Evolutionary conservation across 345 rosid species (phyloP), one percentile per base, ranked within the genome.

Genomic region (Viola odorata): DNA sequence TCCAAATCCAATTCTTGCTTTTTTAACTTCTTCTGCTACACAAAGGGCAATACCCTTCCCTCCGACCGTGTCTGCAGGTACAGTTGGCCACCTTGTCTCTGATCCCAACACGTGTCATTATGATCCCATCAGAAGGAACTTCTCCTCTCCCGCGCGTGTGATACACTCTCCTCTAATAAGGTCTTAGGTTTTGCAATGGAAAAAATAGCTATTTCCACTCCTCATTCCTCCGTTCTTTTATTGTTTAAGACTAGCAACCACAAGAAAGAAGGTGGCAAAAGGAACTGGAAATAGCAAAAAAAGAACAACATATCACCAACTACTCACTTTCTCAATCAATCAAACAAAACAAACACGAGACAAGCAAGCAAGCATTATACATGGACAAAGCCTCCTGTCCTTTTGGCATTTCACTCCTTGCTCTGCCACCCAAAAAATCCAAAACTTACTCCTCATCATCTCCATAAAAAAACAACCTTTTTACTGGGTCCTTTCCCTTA

Each of bases 21-120:
- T 81, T 73, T 73, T 57, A 70, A 71, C 71, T 61, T 62, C 64
- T 64, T 55, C 67, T 65, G 61, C 53, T 47, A 23, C 32, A 23
- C 32, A 23, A 49, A 71, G 75, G 75, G 55, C 41, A 50, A 61
- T 63, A 53, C 75, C 70, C 38, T 41, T 38, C 47, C 40, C 61
- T 53, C 82, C 69, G 75, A 74, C 64, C 65, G 47, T 48, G 69
- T 70, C 74, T 75, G n/a, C n/a, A n/a, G 51, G 51, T 56, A 60
- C 62, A 80, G 53, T 73, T 53, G 62, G 72, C 70, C 58, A 16
- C 39, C 23, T 70, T 56, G 56, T 57, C 64, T 77, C 55, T 32
- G 23, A 23, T 64, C 42, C 12, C 54, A 57, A 74, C 78, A 74
- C 72, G 70, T 82, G 80, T 76, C 67, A 37, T 49, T 50, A 62